A percentile compares a stretch with the other conserved stretches of the same genome.
Conservation (phyloP, 2,329 filamentous ascomycete genomes). For the Penicillium hordei region DNA sequence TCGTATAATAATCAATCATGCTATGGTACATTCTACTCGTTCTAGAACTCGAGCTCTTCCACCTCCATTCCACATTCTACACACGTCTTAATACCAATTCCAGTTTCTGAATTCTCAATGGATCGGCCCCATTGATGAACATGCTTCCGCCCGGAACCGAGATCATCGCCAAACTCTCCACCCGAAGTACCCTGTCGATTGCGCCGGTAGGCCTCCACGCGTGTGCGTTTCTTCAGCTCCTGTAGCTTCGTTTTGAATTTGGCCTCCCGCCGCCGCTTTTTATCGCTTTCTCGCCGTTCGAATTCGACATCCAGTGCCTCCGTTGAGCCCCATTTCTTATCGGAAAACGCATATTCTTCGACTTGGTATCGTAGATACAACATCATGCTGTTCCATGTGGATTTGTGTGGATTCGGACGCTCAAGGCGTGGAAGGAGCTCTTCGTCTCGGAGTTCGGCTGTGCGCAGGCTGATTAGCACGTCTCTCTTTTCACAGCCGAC, state of each 20-base stretch:
- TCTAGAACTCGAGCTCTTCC: slow-evolving; percentile 62
- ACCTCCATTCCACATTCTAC: slow-evolving; percentile 67
- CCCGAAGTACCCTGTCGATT: slow-evolving; percentile 56
- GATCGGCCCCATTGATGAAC: slow-evolving; percentile 79
- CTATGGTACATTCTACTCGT: slow-evolving; percentile 2
- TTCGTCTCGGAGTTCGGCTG: slow-evolving; percentile 84
- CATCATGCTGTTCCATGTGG: slow-evolving; percentile 99
- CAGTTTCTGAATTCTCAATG: slow-evolving; percentile 58
- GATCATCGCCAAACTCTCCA: slow-evolving; percentile 71
- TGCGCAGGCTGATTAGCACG: slow-evolving; percentile 5
- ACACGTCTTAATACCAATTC: slow-evolving; percentile 67
- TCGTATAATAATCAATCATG: neutral
- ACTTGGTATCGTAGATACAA: slow-evolving; percentile 91
- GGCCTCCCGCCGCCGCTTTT: slow-evolving; percentile 81
- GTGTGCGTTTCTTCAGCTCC: slow-evolving; percentile 88
- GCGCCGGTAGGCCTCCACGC: slow-evolving; percentile 83
- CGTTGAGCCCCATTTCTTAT: slow-evolving; percentile 83
- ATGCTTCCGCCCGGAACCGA: slow-evolving; percentile 69
- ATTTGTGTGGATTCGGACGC: slow-evolving; percentile 90
- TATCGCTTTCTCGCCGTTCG: slow-evolving; percentile 71
- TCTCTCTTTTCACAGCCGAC: neutral
- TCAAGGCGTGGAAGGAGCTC: slow-evolving; percentile 84
- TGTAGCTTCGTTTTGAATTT: slow-evolving; percentile 88
- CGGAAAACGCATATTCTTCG: slow-evolving; percentile 82
- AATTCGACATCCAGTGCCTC: slow-evolving; percentile 89